Base-by-base conservation (phyloP, 371 early-diverging fungal genomes). In the Lichtheimia corymbifera region DNA sequence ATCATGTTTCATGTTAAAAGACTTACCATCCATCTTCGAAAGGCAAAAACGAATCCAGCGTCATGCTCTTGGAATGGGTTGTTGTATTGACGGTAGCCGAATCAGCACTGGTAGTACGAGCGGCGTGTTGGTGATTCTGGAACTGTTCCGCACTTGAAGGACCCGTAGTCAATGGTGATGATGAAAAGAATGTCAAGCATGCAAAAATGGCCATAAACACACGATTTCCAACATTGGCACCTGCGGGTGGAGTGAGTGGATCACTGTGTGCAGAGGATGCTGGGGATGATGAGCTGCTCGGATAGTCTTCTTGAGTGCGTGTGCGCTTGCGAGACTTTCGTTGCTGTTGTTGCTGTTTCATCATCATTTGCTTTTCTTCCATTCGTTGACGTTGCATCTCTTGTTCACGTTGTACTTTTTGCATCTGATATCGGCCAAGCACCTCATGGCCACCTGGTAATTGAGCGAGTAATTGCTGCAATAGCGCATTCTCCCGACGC, bases 391-490 rank as follows among this genome's bases (percentile, higher is more conserved):
- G 65, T 4, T 68, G 71, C 22, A 67, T 17, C 25, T 71, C 71
- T 45, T 72, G 66, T 44, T 78, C 73, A 15, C 73, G 59, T 43
- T 74, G 74, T 22, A 67, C 59, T 54, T 73, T 70, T 57, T 76
- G 77, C 50, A 65, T 51, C 41, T 67, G 64, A 55, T 76, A 79
- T 0, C 63, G 68, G 1, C 64, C 64, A 4, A 80, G 61, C 17
- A 82, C 58, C 35, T 83, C 84, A 14, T 67, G 62, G 6, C 85
- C 87, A 44, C 88, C 86, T 6, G 85, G 85, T 5, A 88, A 55
- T 6, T 83, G 78, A 2, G 67, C 63, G 13, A 88, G 59, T 17
- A 88, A 66, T 20, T 75, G 73, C 50, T 79, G 76, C 9, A 88
- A 66, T 2, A 73, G 55, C 2, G 65, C 65, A 56, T 87, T 86